phyloP scores from a whole-genome alignment of 1,139 yeast species.

The Diutina scorzettiae region DNA sequence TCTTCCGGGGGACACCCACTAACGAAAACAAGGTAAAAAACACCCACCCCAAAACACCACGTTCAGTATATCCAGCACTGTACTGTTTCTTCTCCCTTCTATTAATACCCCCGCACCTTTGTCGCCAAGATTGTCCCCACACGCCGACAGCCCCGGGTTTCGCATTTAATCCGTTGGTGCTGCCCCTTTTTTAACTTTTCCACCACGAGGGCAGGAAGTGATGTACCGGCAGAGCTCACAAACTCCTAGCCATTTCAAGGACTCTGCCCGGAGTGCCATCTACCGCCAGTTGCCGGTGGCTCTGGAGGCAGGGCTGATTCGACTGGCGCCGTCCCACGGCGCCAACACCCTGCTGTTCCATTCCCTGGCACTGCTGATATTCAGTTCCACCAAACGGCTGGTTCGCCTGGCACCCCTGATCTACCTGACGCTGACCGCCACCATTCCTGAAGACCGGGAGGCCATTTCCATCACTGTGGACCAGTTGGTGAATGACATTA shows the following conservation, averaged over 20 bases:
- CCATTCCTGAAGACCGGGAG: constrained; percentile 37
- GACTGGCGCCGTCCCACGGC: constrained; percentile 23
- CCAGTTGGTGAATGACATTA: constrained; percentile 32
- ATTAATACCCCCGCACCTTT: not conserved
- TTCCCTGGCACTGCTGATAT: constrained; percentile 22
- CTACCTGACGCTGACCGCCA: constrained; percentile 31
- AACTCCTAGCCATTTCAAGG: constrained; percentile 29
- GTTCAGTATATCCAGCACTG: too few relatives aligned
- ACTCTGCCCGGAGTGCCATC: constrained; percentile 35
- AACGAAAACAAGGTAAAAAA: too few relatives aligned
- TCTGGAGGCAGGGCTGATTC: constrained; percentile 17
- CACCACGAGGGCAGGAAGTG: not conserved
- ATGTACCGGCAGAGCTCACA: constrained; percentile 3
- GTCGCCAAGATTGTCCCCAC: too few relatives aligned
- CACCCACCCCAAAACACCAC: too few relatives aligned
- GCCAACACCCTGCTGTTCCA: constrained; percentile 14
- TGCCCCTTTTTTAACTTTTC: not conserved
- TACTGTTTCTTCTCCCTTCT: too few relatives aligned
- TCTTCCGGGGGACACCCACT: too few relatives aligned
- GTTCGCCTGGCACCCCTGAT: constrained; percentile 34
- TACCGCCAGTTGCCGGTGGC: constrained; percentile 30
- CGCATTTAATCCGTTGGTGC: not conserved
- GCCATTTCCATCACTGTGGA: constrained; percentile 33
- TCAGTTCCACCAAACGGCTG: constrained; percentile 26
- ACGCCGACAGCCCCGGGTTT: too few relatives aligned